Base-by-base conservation (phyloP, 331 rosid species). In the Ulmus americana region DNA sequence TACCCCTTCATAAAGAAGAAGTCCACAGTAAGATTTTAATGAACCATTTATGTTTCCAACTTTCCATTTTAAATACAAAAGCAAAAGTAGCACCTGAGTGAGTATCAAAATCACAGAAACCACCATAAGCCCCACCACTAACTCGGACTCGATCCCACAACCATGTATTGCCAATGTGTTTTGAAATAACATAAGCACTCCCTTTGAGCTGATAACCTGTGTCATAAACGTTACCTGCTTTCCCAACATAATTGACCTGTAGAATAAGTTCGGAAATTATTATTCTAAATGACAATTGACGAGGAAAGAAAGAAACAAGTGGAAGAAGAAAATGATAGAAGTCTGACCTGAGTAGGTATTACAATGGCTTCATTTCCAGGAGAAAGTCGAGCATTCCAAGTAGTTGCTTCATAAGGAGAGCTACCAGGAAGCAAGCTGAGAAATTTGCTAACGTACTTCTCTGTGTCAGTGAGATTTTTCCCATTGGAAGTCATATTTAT, bases 121-220 rank as follows among this genome's bases (percentile, higher is more conserved):
- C 97, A 70, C 97, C 97, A 55, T 94, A 94, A 61, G 98, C 98
- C 60, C 98, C 98, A 45, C 98, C 98, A 61, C 97, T 89, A 56
- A 94, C 98, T 64, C 98, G 80, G 42, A 94, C 95, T 61, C 91
- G 98, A 65, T 94, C 98, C 98, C 98, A 89, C 76, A 94, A 74
- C 98, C 98, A 89, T 41, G 98, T 84, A 78, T 85, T 89, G 72
- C 95, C 76, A 49, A 94, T 87, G 85, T 82, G 65, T 76, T 94
- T 94, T 22, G 95, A 83, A 77, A 94, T 85, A 65, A 94, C 98
- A 84, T 89, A 80, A 5, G 97, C 95, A 76, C 97, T 94, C 59
- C 97, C 95, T 65, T 73, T 76, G 49, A 89, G 95, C 79, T 76
- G 69, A 74, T 94, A 94, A 61, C 98, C 97, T 38, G 81, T 70